These are phyloP conservation scores for Pichia cephalocereana DNA, from an alignment of 805 yeast genomes.

Conservation along the genomic window DNA sequence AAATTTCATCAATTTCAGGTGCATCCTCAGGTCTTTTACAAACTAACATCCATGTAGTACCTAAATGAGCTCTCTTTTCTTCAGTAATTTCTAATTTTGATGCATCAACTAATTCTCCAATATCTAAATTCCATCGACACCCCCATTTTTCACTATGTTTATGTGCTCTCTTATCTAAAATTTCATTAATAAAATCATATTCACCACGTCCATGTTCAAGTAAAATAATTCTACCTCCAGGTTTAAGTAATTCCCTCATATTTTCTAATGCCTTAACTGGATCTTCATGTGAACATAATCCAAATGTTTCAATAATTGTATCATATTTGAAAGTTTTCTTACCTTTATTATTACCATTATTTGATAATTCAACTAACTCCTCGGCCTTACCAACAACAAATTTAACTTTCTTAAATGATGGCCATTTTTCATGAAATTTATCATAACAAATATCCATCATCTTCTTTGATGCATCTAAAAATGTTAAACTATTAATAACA, in stretches of 20 bases:
- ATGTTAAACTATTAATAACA: slow-evolving; percentile 63
- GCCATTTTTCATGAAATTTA: slow-evolving; percentile 62
- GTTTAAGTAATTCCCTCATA: slow-evolving; percentile 64
- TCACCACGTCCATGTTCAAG: slow-evolving; percentile 90
- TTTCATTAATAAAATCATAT: slow-evolving; percentile 66
- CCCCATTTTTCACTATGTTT: slow-evolving; percentile 89
- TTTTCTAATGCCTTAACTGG: slow-evolving; percentile 76
- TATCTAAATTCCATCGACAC: slow-evolving; percentile 94
- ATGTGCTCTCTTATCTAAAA: slow-evolving; percentile 75
- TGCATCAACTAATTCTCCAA: slow-evolving; percentile 75
- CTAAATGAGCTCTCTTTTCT: slow-evolving; percentile 76
- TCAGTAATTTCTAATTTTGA: slow-evolving; percentile 78
- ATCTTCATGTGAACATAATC: slow-evolving; percentile 91
- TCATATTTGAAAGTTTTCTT: slow-evolving; percentile 57
- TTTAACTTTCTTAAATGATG: slow-evolving; percentile 62
- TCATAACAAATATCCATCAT: slow-evolving; percentile 78
- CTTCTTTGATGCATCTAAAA: slow-evolving; percentile 71
- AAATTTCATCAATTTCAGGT: slow-evolving; percentile 36
- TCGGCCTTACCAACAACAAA: slow-evolving; percentile 90
- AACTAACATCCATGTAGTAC: slow-evolving; percentile 83
- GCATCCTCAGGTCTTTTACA: slow-evolving; percentile 69
- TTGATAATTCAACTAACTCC: slow-evolving; percentile 47
- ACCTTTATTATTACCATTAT: slow-evolving; percentile 8
- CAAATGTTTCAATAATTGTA: slow-evolving; percentile 89
- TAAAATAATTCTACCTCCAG: slow-evolving; percentile 81